Percentiles rank a stretch among this genome's conserved stretches.
These are phyloP conservation scores for Zygoascus biomembranicola DNA, from an alignment of 805 yeast species.

Conservation along the genomic window DNA sequence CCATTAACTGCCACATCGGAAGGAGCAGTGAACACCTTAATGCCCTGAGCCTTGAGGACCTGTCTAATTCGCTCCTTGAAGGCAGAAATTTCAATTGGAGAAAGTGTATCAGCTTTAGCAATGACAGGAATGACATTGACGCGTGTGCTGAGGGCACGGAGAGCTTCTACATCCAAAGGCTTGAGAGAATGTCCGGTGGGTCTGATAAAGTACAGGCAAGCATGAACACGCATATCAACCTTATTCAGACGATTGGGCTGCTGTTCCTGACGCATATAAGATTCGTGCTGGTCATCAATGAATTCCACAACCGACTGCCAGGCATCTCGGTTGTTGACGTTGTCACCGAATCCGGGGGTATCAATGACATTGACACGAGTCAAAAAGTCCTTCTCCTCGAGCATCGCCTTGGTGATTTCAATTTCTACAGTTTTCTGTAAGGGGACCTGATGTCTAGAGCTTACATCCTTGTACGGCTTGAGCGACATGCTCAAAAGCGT, in stretches of 20 bases:
- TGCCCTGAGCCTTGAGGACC: constrained; percentile 45
- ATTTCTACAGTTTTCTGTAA: constrained; percentile 33
- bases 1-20: constrained; percentile 42
- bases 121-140: constrained; percentile 79
- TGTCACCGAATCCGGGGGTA: constrained; percentile 72
- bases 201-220: constrained; percentile 72
- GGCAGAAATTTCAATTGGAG: constrained; percentile 43
- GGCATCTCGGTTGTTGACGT: constrained; percentile 52
- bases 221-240: constrained; percentile 68
- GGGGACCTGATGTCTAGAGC: constrained; percentile 31
- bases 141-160: constrained; percentile 61
- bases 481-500: constrained; percentile 56
- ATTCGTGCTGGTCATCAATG: constrained; percentile 72
- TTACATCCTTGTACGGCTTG: constrained; percentile 35
- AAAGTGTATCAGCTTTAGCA: constrained; percentile 71
- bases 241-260: constrained; percentile 53
- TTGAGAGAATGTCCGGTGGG: constrained; percentile 57
- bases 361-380: constrained; percentile 59
- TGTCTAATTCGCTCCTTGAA: constrained; percentile 48
- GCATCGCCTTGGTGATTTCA: constrained; percentile 37
- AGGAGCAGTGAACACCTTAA: constrained; percentile 46
- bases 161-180: constrained; percentile 61
- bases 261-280: constrained; percentile 64
- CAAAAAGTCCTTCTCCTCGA: constrained; percentile 52
- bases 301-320: constrained; percentile 65